Conservation (phyloP, 306 rosid species). For the Datisca glomerata region DNA sequence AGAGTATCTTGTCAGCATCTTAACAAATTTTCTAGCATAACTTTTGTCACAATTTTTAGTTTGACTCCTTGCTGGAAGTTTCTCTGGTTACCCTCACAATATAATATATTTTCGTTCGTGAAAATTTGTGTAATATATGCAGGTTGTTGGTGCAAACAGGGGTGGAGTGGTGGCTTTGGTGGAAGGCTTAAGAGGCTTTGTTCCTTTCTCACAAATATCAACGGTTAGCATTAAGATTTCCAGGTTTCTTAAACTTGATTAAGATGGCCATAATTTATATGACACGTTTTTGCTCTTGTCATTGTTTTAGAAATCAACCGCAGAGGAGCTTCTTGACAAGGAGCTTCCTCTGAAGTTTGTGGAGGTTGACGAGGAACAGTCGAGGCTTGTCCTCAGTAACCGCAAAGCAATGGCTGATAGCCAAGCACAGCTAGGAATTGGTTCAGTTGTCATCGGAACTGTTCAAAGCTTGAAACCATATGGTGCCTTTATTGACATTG, state of each 20-base stretch:
- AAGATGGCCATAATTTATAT: neutral
- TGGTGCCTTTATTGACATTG: slow-evolving; percentile 94
- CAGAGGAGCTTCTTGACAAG: slow-evolving; percentile 77
- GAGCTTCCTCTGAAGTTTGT: slow-evolving; percentile 92
- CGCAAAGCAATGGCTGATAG: slow-evolving; percentile 93
- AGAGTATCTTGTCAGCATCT: slow-evolving; percentile 1
- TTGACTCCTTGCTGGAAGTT: no score
- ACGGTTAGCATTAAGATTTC: slow-evolving; percentile 39
- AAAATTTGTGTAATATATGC: no score
- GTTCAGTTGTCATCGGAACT: slow-evolving; percentile 82
- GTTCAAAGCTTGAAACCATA: slow-evolving; percentile 94
- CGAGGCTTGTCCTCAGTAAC: slow-evolving; percentile 88
- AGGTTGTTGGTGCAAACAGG: slow-evolving; percentile 77
- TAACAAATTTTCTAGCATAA: no score
- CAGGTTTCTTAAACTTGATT: neutral
- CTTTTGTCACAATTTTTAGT: no score
- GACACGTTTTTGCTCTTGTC: neutral
- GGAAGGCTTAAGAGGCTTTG: slow-evolving; percentile 89
- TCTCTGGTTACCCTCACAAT: no score
- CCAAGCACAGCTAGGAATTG: slow-evolving; percentile 96
- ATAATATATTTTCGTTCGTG: no score
- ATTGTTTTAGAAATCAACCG: slow-evolving; percentile 45
- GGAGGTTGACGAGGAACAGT: slow-evolving; percentile 90
- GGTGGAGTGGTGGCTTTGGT: slow-evolving; percentile 95
- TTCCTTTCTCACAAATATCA: slow-evolving; percentile 94